Evolutionary conservation across 805 yeast species (phyloP), one percentile per base, ranked within the genome.

Genomic region (Yarrowia osloensis): DNA sequence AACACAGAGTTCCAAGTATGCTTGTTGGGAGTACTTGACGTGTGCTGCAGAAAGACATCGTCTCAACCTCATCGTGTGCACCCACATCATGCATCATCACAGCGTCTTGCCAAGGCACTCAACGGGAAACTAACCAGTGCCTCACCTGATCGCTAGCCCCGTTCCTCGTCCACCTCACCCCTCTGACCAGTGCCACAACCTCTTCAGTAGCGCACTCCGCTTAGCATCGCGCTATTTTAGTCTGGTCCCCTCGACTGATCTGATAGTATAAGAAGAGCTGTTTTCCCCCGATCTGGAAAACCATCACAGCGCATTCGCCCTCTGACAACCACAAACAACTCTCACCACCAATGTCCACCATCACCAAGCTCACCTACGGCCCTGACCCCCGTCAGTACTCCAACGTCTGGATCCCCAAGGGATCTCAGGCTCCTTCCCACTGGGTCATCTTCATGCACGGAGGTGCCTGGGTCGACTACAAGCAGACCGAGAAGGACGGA

Each of bases 391-490:
- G 54, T 15, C 66, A 61, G 54, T 44, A 44, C 54, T 39, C 42
- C 26, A 9, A n/a, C 8, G 26, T 61, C 21, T 31, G 42, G 54
- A 19, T 33, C 46, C 66, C 66, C 40, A 24, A 61, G 44, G 44
- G 44, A 59, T 66, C 33, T 50, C 4, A 29, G 28, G 39, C 54
- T 15, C 35, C 63, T 26, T 24, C 46, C 13, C 47, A 49, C 33
- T 75, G 77, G 77, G 67, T 75, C 7, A 81, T 90, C 0, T 87
- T 85, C 70, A 82, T 91, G 46, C 97, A 91, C 76, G 97, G 97
- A 1, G 97, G 97, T 0, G 96, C 92, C 0, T 91, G 97, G 97
- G 81, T 90, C 69, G 96, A 89, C 72, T 84, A 86, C 1, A 73
- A 69, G 4, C 87, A 88, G 73, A 87, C 92, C 0, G 82, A 77